phyloP scores from a whole-genome alignment of 768 basidiomycete species.

The Trichaptum fuscoviolaceum region DNA sequence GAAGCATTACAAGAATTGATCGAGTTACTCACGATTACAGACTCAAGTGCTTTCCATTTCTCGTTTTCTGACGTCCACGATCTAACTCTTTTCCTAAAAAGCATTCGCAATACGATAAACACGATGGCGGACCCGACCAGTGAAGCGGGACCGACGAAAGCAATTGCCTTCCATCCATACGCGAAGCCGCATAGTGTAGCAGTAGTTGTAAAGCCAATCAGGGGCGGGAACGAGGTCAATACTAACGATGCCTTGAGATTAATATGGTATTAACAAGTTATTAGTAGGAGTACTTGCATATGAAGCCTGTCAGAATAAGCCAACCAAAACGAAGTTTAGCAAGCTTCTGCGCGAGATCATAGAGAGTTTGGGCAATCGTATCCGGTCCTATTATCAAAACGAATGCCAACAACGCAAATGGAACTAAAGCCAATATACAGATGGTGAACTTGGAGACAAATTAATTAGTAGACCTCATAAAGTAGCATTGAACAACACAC shows the following conservation, averaged over 20 bases:
- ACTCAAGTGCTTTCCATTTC: constrained; percentile 75
- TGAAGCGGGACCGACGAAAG: constrained; percentile 55
- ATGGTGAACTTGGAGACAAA: constrained; percentile 42
- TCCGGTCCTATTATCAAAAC: constrained; percentile 54
- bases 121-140: constrained; percentile 57
- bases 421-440: constrained; percentile 54
- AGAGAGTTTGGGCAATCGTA: constrained; percentile 62
- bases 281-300: constrained; percentile 37
- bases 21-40: constrained; percentile 55
- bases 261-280: neutral
- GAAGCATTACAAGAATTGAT: constrained; percentile 3
- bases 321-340: constrained; percentile 58
- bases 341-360: constrained; percentile 61
- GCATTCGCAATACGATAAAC: constrained; percentile 54
- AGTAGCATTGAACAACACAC: constrained; percentile 26
- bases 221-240: constrained; percentile 50
- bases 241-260: constrained; percentile 25
- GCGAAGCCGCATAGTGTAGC: constrained; percentile 75
- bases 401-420: constrained; percentile 35
- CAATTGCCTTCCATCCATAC: constrained; percentile 75
- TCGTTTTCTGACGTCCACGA: constrained; percentile 57
- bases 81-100: constrained; percentile 51
- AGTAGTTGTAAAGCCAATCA: constrained; percentile 63
- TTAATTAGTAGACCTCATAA: constrained; percentile 7
- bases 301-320: constrained; percentile 44